phyloP scores from a whole-genome alignment of 2,329 filamentous ascomycete genomes.

The Aspergillus arachidicola region DNA sequence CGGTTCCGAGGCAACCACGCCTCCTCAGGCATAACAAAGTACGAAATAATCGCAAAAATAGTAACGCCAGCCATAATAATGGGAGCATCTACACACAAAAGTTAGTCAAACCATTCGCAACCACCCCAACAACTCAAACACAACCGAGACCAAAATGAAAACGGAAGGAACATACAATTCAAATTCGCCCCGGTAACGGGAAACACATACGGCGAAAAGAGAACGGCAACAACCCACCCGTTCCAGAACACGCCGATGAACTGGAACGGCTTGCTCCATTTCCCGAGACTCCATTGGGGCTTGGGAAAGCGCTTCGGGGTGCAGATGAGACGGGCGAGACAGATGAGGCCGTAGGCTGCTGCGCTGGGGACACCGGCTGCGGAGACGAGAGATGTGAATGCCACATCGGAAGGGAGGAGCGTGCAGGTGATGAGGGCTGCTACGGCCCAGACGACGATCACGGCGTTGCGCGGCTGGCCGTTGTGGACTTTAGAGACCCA shows the following conservation, averaged over 20 bases:
- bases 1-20: conserved; percentile 50
- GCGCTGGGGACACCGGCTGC: conserved; percentile 56
- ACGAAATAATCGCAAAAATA: conserved; percentile 52
- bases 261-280: conserved; percentile 51
- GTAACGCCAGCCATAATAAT: conserved; percentile 56
- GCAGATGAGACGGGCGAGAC: conserved; percentile 50
- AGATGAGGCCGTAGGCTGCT: conserved; percentile 56
- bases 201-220: conserved; percentile 52
- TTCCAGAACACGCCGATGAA: conserved; percentile 54
- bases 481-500: conserved; percentile 60
- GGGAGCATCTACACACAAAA: conserved; percentile 43
- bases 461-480: conserved; percentile 62
- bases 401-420: conserved; percentile 58
- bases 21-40: conserved; percentile 52
- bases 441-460: conserved; percentile 60
- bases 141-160: neutral
- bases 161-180: conserved; percentile 41
- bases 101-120: neutral
- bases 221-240: conserved; percentile 52
- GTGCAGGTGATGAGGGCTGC: conserved; percentile 60
- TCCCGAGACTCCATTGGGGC: conserved; percentile 51
- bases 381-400: conserved; percentile 58
- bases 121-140: neutral
- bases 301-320: conserved; percentile 53
- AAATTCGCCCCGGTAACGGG: conserved; percentile 48